Base-by-base conservation (phyloP, 371 early-diverging fungal genomes). In the Choanephora cucurbitarum region DNA sequence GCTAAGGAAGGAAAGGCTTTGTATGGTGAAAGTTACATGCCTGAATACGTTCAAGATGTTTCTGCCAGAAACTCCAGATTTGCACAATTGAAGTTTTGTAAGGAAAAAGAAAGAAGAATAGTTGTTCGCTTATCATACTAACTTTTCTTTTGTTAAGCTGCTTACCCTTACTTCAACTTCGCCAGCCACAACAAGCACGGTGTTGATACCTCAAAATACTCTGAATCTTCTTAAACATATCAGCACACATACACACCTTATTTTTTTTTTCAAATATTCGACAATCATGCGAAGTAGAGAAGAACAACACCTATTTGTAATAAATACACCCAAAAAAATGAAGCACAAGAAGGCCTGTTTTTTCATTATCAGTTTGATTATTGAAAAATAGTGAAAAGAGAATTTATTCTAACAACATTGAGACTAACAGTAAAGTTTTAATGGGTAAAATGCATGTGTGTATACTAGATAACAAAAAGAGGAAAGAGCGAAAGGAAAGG, bases 111-210 rank as follows among this genome's bases (percentile, higher is more conserved):
- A 28, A 52, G 17, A 40, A 23, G 11, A 22, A 28, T 11, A 17
- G 17, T 19, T 14, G 15, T 19, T 33, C 44, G n/a, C 44, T 45
- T 40, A n/a, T 48, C 8, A 28, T 28, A 28, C 28, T 28, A 28
- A 28, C 3, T 7, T 7, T 28, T 28, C 7, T 28, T 7, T 5
- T 28, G 28, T 67, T n/a, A n/a, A 86, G 89, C 72, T 67, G 72
- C 79, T 44, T 56, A 84, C 52, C 93, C 93, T 47, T 87, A 84
- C 85, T 92, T 91, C 77, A 92, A 92, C 81, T 82, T 90, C 72
- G 86, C 79, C 64, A 88, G 86, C 69, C 93, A 92, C 69, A 85
- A 86, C 71, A 85, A 83, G 66, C 92, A 92, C 49, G 86, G 88
- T 68, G 83, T 84, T 43, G 86, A 85, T 62, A 73, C 79, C 49